Evolutionary conservation across 2,329 filamentous ascomycete species (phyloP).

Genomic region (Trichoderma polysporum): DNA sequence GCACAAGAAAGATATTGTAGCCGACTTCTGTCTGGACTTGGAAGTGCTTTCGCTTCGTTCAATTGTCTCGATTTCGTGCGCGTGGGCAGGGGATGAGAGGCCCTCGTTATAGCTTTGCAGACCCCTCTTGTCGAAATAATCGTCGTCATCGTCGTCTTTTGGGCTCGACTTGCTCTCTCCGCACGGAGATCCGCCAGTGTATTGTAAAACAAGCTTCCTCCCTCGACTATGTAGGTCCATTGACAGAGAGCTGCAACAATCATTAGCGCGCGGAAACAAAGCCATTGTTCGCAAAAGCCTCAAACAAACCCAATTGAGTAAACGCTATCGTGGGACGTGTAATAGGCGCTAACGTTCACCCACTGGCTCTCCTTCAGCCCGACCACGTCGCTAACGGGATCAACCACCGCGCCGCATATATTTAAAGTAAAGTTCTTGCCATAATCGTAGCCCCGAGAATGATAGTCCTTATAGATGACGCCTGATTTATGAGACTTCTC

Average conservation of each 20-base stretch:
- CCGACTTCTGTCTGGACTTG: slow-evolving; percentile 63
- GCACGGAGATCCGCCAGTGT: slow-evolving; percentile 74
- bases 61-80: slow-evolving; percentile 28
- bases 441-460: slow-evolving; percentile 73
- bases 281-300: background rate
- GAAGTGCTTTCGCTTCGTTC: slow-evolving; percentile 32
- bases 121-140: slow-evolving; percentile 16
- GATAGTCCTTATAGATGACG: slow-evolving; percentile 53
- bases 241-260: slow-evolving; percentile 44
- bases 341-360: slow-evolving; percentile 78
- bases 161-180: slow-evolving; percentile 44
- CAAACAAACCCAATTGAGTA: slow-evolving; percentile 73
- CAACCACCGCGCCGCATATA: slow-evolving; percentile 74
- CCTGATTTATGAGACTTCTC: slow-evolving; percentile 45
- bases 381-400: slow-evolving; percentile 60
- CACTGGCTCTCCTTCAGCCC: slow-evolving; percentile 62
- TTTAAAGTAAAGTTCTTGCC: slow-evolving; percentile 81
- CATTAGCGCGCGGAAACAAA: background rate
- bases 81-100: slow-evolving; percentile 2
- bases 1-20: slow-evolving; percentile 90
- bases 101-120: background rate
- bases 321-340: slow-evolving; percentile 61
- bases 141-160: slow-evolving; percentile 30
- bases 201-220: slow-evolving; percentile 74
- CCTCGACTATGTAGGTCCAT: slow-evolving; percentile 59